Conservation (phyloP, 2,329 filamentous ascomycete genomes). For the Cytospora chrysosperma region DNA sequence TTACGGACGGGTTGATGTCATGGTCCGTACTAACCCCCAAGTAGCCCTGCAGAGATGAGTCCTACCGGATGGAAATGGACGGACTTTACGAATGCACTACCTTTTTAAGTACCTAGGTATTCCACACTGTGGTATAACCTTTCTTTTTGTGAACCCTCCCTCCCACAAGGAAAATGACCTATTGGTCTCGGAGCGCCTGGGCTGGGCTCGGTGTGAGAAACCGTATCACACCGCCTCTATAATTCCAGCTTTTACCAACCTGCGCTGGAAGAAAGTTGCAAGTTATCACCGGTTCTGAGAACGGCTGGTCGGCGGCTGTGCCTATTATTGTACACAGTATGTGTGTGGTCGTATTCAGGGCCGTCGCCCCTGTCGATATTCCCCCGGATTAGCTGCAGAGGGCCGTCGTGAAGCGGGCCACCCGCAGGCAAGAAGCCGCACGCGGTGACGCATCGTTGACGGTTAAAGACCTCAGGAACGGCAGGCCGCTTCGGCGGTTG, state of each 20-base stretch:
- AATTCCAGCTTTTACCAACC: background rate
- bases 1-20: background rate
- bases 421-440: background rate
- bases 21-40: background rate
- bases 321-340: background rate
- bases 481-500: background rate
- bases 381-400: background rate
- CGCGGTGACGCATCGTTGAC: conserved; percentile 2
- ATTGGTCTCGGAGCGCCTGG: background rate
- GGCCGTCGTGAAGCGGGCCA: background rate
- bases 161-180: background rate
- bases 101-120: too few relatives aligned
- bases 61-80: background rate
- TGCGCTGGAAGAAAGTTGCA: background rate
- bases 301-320: background rate
- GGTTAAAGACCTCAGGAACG: too few relatives aligned
- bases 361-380: background rate
- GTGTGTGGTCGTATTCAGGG: background rate
- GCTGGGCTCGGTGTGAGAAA: conserved; percentile 8
- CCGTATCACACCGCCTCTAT: conserved; percentile 19
- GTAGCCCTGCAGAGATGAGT: background rate
- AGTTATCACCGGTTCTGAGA: background rate
- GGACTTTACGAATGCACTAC: background rate
- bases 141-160: background rate
- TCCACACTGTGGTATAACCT: too few relatives aligned